Base-by-base conservation (phyloP, 2,329 filamentous ascomycete species). In the Botrytis galanthina region DNA sequence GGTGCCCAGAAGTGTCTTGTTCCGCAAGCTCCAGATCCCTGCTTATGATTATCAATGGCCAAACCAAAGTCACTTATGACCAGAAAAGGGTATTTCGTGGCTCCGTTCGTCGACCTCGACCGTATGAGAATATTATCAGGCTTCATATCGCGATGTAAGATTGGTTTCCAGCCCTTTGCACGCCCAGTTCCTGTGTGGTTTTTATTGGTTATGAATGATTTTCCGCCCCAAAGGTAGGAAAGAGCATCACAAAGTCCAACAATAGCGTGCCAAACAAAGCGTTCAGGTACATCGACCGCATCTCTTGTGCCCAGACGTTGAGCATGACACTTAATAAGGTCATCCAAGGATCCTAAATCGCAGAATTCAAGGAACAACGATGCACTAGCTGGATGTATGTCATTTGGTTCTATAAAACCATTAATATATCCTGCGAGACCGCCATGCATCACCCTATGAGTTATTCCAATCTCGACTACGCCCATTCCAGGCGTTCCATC, bases 301-400 rank as follows among this genome's bases (percentile, higher is more conserved):
- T 74, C 62, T 22, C 63, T 63, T 12, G 63, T 73, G 7, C 44
- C 51, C 32, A 73, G 22, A n/a, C 69, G 67, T 48, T 73, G 59
- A 22, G 57, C 57, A 59, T 77, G 80, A 48, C 68, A 59, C 26
- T 72, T 70, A 37, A 79, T 77, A 7, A 80, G 46, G 39, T 77
- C 75, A 4, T 75, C 69, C 48, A 80, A 57, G 10, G 77, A 78
- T 18, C 79, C 79, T 63, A 76, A 71, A 46, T 80, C 78, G 39
- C 79, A 80, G 39, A 80, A 79, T 37, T 80, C 79, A 37, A 80
- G 75, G 29, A 77, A 80, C 7, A 80, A 54, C 1, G 78, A 79
- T 46, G 75, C 76, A 8, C 64, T 44, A 54, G n/a, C 29, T 59
- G 70, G 22, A 32, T 72, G 29, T 12, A 48, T 37, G 42, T 46